Evolutionary conservation across 164 flowering plant genomes (phyloP).

Genomic region (Malania oleifera): DNA sequence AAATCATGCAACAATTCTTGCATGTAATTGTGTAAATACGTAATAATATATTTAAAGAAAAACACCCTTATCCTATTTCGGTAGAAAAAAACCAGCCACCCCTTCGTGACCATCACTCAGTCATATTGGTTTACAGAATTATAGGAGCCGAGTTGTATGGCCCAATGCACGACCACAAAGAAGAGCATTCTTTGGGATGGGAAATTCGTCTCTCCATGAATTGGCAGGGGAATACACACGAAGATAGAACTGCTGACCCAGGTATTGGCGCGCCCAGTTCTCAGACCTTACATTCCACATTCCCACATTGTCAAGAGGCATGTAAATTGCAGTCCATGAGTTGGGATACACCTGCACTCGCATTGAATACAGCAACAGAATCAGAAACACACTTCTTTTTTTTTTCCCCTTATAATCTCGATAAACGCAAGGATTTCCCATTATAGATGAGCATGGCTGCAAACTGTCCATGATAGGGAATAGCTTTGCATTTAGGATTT

Average conservation of each 20-base stretch:
- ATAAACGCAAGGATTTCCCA: too few species aligned
- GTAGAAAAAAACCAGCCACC: constrained; percentile 30
- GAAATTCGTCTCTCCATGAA: constrained; percentile 82
- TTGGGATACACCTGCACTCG: constrained; percentile 66
- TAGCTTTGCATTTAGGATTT: too few species aligned
- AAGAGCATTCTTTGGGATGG: constrained; percentile 74
- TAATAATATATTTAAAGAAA: too few species aligned
- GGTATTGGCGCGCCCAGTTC: constrained; percentile 81
- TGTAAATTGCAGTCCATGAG: constrained; percentile 81
- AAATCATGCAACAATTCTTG: too few species aligned
- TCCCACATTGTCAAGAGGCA: constrained; percentile 86
- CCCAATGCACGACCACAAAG: constrained; percentile 74
- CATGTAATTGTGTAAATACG: too few species aligned
- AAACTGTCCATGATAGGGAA: too few species aligned
- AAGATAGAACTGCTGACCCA: constrained; percentile 91
- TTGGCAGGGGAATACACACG: constrained; percentile 65
- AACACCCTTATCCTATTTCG: too few species aligned
- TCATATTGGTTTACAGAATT: neutral
- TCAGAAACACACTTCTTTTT: too few species aligned
- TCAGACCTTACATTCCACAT: constrained; percentile 92
- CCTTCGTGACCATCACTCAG: constrained; percentile 24
- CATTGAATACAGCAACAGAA: neutral
- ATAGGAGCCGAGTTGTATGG: constrained; percentile 35
- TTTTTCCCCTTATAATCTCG: too few species aligned
- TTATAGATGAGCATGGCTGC: too few species aligned